Conservation (phyloP, 768 basidiomycete species). For the Collybia sordida region DNA sequence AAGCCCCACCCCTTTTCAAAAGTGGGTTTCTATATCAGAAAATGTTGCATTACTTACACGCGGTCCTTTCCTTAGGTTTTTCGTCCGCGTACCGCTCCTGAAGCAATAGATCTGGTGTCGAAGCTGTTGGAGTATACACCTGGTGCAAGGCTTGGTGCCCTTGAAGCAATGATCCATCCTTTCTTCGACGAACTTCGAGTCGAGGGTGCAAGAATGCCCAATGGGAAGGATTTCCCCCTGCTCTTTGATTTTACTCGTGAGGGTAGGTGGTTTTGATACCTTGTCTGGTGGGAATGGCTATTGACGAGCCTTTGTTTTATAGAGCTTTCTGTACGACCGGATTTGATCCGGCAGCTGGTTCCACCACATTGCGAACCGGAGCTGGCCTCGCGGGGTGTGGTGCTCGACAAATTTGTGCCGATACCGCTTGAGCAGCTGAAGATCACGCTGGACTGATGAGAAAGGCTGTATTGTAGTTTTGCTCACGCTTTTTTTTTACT, state of each 20-base stretch:
- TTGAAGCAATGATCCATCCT: slow-evolving; percentile 90
- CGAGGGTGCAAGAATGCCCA: slow-evolving; percentile 93
- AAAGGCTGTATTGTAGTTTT: slow-evolving; percentile 7
- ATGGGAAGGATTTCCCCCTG: slow-evolving; percentile 92
- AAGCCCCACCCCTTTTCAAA: slow-evolving; percentile 99
- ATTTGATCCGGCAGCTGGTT: slow-evolving; percentile 88
- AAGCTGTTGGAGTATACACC: slow-evolving; percentile 99
- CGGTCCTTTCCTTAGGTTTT: slow-evolving; percentile 70
- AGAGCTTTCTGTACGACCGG: slow-evolving; percentile 97
- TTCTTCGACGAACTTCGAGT: slow-evolving; percentile 96
- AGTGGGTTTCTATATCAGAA: slow-evolving; percentile 40
- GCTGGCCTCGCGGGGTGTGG: slow-evolving; percentile 82
- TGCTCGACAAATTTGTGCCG: slow-evolving; percentile 90
- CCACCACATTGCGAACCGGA: slow-evolving; percentile 89
- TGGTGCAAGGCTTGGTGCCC: slow-evolving; percentile 82
- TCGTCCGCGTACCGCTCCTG: slow-evolving; percentile 93
- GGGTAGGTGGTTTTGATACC: slow-evolving; percentile 52
- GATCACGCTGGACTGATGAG: slow-evolving; percentile 84
- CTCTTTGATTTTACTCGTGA: slow-evolving; percentile 94
- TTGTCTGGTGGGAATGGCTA: slow-evolving; percentile 1
- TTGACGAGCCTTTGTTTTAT: slow-evolving; percentile 14
- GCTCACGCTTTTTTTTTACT: slow-evolving; percentile 26
- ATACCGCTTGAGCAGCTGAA: slow-evolving; percentile 96
- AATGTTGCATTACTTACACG: slow-evolving; percentile 2
- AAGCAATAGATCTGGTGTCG: slow-evolving; percentile 94